These are phyloP conservation scores for Jatropha multifida DNA, from an alignment of 441 rosid genomes.

Conservation along the genomic window DNA sequence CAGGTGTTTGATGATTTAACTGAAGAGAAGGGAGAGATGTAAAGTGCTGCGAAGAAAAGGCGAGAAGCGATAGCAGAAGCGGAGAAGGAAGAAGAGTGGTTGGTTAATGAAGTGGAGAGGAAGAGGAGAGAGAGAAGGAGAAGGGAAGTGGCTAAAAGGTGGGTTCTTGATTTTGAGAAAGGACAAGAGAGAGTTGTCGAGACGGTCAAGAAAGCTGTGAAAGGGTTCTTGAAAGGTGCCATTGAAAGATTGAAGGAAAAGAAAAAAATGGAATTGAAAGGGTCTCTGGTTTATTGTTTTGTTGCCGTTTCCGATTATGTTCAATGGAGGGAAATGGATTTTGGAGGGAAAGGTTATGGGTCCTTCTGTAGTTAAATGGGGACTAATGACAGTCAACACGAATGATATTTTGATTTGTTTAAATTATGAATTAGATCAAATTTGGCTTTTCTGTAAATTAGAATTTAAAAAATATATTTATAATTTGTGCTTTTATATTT, in stretches of 20 bases:
- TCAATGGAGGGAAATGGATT: conserved; percentile 19
- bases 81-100: conserved; percentile 24
- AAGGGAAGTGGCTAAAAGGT: conserved; percentile 27
- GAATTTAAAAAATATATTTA: no score
- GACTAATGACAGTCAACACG: neutral
- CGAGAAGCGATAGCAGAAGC: conserved; percentile 38
- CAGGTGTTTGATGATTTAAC: conserved; percentile 39
- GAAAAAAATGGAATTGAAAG: neutral
- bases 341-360: neutral
- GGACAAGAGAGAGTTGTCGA: conserved; percentile 22
- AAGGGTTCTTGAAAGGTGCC: conserved; percentile 31
- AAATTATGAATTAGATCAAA: no score
- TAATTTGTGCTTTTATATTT: no score
- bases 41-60: conserved; percentile 41
- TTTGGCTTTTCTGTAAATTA: no score
- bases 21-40: conserved; percentile 46
- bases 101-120: conserved; percentile 36
- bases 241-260: conserved; percentile 10
- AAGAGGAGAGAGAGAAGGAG: conserved; percentile 42
- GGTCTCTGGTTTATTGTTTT: neutral
- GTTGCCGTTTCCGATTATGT: neutral
- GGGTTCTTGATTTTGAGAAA: conserved; percentile 27
- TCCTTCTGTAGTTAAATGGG: neutral
- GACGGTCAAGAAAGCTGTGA: conserved; percentile 19
- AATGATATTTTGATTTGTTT: no score